Evolutionary conservation across 2,329 filamentous ascomycete species (phyloP), one percentile per base, ranked within the genome.

Genomic region (Blumeria hordei): DNA sequence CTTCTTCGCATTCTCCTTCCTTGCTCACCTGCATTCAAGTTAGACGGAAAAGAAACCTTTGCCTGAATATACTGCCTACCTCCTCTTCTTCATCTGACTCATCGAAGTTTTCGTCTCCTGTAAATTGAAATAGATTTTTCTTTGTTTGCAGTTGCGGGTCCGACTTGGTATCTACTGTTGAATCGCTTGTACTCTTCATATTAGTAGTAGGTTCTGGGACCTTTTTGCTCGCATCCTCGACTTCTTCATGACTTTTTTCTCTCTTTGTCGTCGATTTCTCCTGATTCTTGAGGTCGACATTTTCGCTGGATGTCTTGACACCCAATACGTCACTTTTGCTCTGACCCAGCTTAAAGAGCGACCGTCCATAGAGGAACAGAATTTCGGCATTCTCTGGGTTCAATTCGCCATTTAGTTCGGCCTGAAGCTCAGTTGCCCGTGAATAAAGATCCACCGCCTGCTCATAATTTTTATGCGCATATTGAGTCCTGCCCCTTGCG

Each of bases 321-420:
- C 92, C 92, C 37, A 98, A 74, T 28, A 98, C 88, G 65, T 96
- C 88, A 65, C 88, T 95, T 69, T 94, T 94, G 67, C 80, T 82
- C 67, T 96, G 85, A 34, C 88, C 92, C 57, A 96, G 84, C 67
- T 88, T 88, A 74, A 94, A 96, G 18, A 98, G 72, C 56, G 87
- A 87, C 65, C 90, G 85, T 12, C 92, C 92, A 69, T 98, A 98
- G 59, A 88, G 78, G 68, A 94, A 98, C 18, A 96, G 78, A 50
- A 98, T 78, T 66, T 96, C 90, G 53, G 88, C 90, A 63, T 98
- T 98, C 56, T 87, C 81, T 3, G 85, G 80, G 14, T 80, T 80
- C 75, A 93, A 85, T 69, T 96, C 92, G 67, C 90, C 92, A 67
- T 95, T 92, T 67, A 95, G 73, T 67, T 86, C 79, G 56, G 85